Percentiles rank a stretch among this genome's conserved stretches.
Conservation (phyloP, 2,329 filamentous ascomycete genomes). For the Xylaria sp. region DNA sequence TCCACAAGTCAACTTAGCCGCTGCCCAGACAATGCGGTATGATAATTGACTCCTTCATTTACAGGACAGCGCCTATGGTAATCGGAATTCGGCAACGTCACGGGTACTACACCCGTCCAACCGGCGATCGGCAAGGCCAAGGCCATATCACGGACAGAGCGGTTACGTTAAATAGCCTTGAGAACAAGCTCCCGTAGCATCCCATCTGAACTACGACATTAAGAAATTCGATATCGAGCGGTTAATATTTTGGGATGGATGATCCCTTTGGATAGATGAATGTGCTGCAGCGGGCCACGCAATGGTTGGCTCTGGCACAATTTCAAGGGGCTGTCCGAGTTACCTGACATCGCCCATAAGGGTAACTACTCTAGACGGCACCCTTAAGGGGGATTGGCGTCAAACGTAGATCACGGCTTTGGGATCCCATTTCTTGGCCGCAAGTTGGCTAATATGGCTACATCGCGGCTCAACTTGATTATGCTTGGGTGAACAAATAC, state of each 20-base stretch:
- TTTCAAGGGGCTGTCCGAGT: not conserved
- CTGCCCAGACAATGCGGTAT: conserved; percentile 14
- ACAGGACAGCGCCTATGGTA: not conserved
- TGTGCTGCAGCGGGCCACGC: not conserved
- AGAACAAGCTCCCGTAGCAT: not conserved
- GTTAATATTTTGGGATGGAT: not conserved
- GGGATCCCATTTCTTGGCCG: conserved; percentile 10
- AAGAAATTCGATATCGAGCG: not conserved
- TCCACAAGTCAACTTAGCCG: conserved; percentile 25
- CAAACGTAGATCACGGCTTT: conserved; percentile 19
- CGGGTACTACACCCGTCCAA: conserved; percentile 26
- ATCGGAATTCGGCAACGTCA: conserved; percentile 28
- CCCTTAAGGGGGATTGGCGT: not conserved
- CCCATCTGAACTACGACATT: not conserved
- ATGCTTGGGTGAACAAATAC: conserved; percentile 6
- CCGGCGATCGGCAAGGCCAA: conserved; percentile 33
- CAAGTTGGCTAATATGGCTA: conserved; percentile 20
- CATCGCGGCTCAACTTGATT: conserved; percentile 14
- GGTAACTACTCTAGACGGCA: conserved; percentile 6
- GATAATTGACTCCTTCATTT: not conserved
- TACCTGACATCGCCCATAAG: not conserved
- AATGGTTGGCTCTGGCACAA: not conserved
- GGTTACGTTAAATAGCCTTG: not conserved
- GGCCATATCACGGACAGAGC: conserved; percentile 14
- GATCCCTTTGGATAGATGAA: conserved; percentile 7